Base-by-base conservation (phyloP, 257 asterid species). In the Plantago major region DNA sequence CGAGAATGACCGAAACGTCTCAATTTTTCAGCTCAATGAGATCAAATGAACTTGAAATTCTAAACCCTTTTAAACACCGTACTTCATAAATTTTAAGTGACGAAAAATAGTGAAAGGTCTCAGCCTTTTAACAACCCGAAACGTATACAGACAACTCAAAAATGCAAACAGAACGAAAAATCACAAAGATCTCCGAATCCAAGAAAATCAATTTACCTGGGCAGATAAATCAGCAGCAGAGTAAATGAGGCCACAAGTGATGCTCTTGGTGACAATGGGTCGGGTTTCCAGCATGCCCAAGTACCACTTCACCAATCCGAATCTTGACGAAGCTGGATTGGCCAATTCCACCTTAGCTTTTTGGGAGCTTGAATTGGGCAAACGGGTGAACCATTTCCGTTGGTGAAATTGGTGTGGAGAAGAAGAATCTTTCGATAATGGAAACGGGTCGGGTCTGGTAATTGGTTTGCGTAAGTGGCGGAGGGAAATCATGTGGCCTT, bases 171-270 rank as follows among this genome's bases (percentile, higher is more conserved):
- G 2, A 22, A 22, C 26, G 26, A 22, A 33, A 33, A 4, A 33
- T 33, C 40, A 33, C 6, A 33, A 33, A 33, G 0, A 33, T 5
- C 3, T 33, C 3, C 7, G 40, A 33, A 33, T 33, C 6, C 40
- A 4, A 33, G 8, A 33, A 33, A 13, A 46, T 46, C 16, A 46
- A 12, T 10, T 46, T 0, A 87, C 97, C 97, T 90, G 97, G 0
- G 98, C 79, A 44, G 98, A 81, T 11, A 82, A 33, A 60, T 91
- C 98, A 58, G 98, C 96, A 18, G 92, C 92, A n/a, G 87, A 60
- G 75, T 88, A 81, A 42, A 91, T 91, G 48, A 85, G 65, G 10
- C 88, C 77, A 55, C 88, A 69, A 47, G 98, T 88, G 59, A 77
- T 48, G 76, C 88, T 78, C 76, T 91, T 91, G 18, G 96, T 91